phyloP scores from a whole-genome alignment of 352 stramenopile genomes.

The Blastocystis sp. region DNA sequence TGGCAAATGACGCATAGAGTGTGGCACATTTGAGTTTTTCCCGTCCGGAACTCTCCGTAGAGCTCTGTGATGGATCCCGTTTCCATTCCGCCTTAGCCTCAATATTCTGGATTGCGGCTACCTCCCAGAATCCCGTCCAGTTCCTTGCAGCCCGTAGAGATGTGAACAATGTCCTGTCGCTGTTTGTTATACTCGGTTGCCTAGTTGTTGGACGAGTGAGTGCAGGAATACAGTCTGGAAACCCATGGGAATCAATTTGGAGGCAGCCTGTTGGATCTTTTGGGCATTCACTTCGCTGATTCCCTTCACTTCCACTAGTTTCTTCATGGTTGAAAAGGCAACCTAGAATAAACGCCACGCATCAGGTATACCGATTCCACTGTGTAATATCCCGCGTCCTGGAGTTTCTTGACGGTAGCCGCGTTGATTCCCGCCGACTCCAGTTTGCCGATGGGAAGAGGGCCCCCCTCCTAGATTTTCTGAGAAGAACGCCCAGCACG shows the following conservation, averaged over 20 bases:
- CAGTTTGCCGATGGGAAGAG: conserved; percentile 63
- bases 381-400: conserved; percentile 88
- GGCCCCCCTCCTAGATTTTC: background rate
- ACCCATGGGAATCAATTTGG: conserved; percentile 90
- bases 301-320: conserved; percentile 91
- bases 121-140: conserved; percentile 77
- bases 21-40: conserved; percentile 98
- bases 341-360: conserved; percentile 58
- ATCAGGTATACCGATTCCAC: conserved; percentile 75
- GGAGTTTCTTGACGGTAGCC: conserved; percentile 93
- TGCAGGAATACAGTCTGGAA: conserved; percentile 85
- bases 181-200: conserved; percentile 74
- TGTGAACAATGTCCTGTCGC: conserved; percentile 79
- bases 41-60: conserved; percentile 96
- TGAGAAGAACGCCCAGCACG: background rate
- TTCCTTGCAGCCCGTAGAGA: conserved; percentile 80
- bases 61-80: conserved; percentile 91
- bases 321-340: conserved; percentile 84
- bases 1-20: conserved; percentile 97
- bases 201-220: conserved; percentile 59
- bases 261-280: conserved; percentile 92
- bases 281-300: conserved; percentile 96
- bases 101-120: conserved; percentile 51
- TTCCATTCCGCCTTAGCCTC: conserved; percentile 80
- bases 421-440: conserved; percentile 88